Evolutionary conservation across 495 filamentous ascomycete genomes (phyloP).

Genomic region (Halenospora varia): DNA sequence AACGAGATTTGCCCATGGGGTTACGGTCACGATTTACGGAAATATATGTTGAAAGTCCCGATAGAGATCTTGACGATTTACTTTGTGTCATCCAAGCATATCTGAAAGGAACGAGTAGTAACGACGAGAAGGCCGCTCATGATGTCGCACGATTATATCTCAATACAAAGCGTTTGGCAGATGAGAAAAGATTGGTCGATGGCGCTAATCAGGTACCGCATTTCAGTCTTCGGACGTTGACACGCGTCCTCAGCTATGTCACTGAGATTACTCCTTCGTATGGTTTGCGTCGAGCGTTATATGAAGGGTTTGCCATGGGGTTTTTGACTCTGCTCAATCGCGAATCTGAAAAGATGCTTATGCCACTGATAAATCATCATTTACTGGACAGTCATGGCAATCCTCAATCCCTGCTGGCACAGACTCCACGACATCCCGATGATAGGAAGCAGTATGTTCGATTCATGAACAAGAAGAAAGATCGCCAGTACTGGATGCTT

Average conservation of each 20-base stretch:
- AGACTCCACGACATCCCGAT: slow-evolving; percentile 67
- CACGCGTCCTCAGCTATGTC: slow-evolving; percentile 82
- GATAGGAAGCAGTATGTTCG: slow-evolving; percentile 78
- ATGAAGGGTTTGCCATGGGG: slow-evolving; percentile 98
- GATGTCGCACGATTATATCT: slow-evolving; percentile 85
- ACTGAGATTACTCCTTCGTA: slow-evolving; percentile 79
- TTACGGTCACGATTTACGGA: slow-evolving; percentile 88
- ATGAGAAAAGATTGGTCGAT: slow-evolving; percentile 81
- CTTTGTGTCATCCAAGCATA: slow-evolving; percentile 82
- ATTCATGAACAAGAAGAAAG: slow-evolving; percentile 54
- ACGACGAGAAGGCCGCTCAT: slow-evolving; percentile 60
- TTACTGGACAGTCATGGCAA: slow-evolving; percentile 67
- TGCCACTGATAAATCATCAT: slow-evolving; percentile 76
- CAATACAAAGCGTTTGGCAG: slow-evolving; percentile 75
- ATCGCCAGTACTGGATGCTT: slow-evolving; percentile 87
- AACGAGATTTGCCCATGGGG: slow-evolving; percentile 84
- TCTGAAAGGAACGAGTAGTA: slow-evolving; percentile 61
- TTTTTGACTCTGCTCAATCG: slow-evolving; percentile 82
- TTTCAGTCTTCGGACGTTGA: slow-evolving; percentile 94
- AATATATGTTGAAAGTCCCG: slow-evolving; percentile 84
- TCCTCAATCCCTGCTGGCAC: slow-evolving; percentile 61
- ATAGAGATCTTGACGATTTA: slow-evolving; percentile 77
- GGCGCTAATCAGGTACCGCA: slow-evolving; percentile 91
- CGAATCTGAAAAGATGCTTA: slow-evolving; percentile 70
- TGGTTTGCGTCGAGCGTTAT: slow-evolving; percentile 81